Evolutionary conservation across 352 stramenopile genomes (phyloP).

Genomic region (Pythium volutum): DNA sequence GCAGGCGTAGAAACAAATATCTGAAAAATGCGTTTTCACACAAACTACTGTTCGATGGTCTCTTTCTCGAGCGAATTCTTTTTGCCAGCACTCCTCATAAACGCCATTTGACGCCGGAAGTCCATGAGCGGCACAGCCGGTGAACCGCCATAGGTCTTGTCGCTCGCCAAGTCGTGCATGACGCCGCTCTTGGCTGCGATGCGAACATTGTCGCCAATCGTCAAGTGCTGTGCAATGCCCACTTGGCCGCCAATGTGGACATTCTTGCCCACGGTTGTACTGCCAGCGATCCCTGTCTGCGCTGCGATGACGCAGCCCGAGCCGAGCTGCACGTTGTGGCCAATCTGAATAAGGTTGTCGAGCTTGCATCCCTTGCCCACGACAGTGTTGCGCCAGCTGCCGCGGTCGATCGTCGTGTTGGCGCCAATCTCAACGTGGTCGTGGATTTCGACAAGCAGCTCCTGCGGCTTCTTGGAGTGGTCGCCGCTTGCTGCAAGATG

Average conservation of each 20-base stretch:
- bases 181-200: constrained; percentile 87
- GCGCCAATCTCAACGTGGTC: constrained; percentile 84
- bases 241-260: constrained; percentile 83
- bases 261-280: constrained; percentile 69
- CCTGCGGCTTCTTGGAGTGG: constrained; percentile 81
- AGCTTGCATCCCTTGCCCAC: constrained; percentile 73
- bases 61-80: constrained; percentile 25
- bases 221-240: constrained; percentile 77
- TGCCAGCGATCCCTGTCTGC: constrained; percentile 81
- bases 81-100: constrained; percentile 46
- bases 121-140: constrained; percentile 79
- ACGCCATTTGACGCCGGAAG: constrained; percentile 66
- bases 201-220: constrained; percentile 76
- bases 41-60: not conserved
- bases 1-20: constrained; percentile 24
- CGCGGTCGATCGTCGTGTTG: constrained; percentile 79
- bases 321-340: constrained; percentile 83
- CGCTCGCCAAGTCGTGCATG: constrained; percentile 60
- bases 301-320: constrained; percentile 68
- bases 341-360: constrained; percentile 87
- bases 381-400: constrained; percentile 82
- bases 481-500: constrained; percentile 48
- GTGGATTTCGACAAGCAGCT: constrained; percentile 71
- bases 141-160: constrained; percentile 61
- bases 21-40: not conserved